Evolutionary conservation across 768 basidiomycete species (phyloP).

Genomic region (Ramaria rubella): DNA sequence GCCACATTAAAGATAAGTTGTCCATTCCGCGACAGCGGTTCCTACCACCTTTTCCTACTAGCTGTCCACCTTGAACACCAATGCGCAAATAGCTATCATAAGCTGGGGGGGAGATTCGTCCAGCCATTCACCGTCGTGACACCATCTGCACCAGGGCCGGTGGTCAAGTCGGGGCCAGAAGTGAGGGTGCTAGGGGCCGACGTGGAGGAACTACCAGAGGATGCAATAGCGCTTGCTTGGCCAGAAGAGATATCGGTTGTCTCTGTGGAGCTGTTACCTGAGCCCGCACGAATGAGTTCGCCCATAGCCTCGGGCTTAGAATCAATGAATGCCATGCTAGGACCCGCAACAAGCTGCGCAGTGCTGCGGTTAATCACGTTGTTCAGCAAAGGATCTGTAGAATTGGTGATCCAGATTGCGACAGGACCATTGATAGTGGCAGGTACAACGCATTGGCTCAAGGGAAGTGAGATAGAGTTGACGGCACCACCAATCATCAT

Average conservation of each 20-base stretch:
- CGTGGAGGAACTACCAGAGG: conserved; percentile 10
- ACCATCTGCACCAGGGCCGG: conserved; percentile 38
- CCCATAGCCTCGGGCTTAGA: conserved; percentile 46
- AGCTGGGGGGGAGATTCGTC: conserved; percentile 21
- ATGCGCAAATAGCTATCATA: neutral
- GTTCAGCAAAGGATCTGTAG: conserved; percentile 55
- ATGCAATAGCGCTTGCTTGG: conserved; percentile 20
- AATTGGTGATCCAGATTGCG: conserved; percentile 61
- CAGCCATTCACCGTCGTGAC: conserved; percentile 43
- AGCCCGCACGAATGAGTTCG: conserved; percentile 35
- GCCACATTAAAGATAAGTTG: neutral
- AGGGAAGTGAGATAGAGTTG: conserved; percentile 50
- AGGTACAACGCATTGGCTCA: conserved; percentile 59
- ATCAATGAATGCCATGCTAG: conserved; percentile 62
- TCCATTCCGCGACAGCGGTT: neutral
- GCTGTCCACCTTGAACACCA: neutral
- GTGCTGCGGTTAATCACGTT: conserved; percentile 51
- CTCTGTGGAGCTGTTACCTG: conserved; percentile 12
- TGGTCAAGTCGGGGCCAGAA: conserved; percentile 33
- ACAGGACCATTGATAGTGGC: conserved; percentile 65
- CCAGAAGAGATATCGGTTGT: conserved; percentile 17
- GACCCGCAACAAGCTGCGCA: conserved; percentile 58
- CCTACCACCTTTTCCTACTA: neutral
- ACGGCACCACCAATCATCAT: conserved; percentile 63
- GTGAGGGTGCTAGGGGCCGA: neutral